Evolutionary conservation across 805 yeast species (phyloP), one percentile per base, ranked within the genome.

Genomic region (Saccharomycopsis capsularis): DNA sequence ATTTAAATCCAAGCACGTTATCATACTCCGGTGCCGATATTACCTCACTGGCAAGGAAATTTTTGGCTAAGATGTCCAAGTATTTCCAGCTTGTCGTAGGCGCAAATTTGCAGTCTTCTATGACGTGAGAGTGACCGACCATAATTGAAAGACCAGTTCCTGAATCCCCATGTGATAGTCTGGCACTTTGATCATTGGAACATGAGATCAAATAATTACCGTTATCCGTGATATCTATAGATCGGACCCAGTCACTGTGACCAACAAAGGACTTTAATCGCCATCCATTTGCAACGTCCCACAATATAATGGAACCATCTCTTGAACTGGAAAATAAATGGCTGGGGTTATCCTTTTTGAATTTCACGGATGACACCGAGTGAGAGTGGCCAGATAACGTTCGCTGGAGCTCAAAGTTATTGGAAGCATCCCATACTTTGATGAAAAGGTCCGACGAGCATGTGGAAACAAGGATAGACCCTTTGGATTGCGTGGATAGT

Each of bases 161-260:
- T 0, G 83, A 71, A 21, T 70, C 71, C 54, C 78, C 70, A 63
- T 81, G 85, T 0, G 88, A 75, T 23, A 88, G 63, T 57, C 95
- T 66, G 1, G 81, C 74, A 42, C 85, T 75, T 50, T 82, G 86
- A 62, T 88, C 96, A 57, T 82, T 83, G 3, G 95, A 85, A 34
- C 89, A 84, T 1, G 90, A 80, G 19, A 87, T 52, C 3, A 86
- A 51, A 54, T 74, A 84, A 15, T 44, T 21, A 9, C 30, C 45
- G 9, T 42, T 25, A 3, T 55, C 51, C 27, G 68, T 62, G 1
- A 70, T 60, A 53, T 81, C 87, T 2, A 88, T 55, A 9, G 77
- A 69, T 50, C 95, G 69, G 3, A 88, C 88, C 97, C 97, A 90
- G 55, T 88, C 96, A 7, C 85, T 75, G 63, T 90, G 97, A 1